phyloP scores from a whole-genome alignment of 306 rosid genomes.

The Oxytropis ochrocephala region DNA sequence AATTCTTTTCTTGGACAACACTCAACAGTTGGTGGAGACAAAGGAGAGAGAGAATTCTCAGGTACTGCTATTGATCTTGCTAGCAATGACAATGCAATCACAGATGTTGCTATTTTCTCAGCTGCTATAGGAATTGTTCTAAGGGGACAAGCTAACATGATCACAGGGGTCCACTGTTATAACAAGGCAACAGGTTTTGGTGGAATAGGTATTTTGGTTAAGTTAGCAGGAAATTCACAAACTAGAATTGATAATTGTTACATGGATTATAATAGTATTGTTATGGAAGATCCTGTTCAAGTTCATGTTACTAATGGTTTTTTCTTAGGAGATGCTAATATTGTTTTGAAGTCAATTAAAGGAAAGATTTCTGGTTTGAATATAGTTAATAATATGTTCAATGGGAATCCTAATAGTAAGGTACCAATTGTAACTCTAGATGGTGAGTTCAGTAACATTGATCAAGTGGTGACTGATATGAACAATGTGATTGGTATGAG shows the following conservation, averaged over 20 bases:
- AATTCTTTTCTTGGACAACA: constrained; percentile 49
- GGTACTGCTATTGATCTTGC: constrained; percentile 46
- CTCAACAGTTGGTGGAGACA: constrained; percentile 50
- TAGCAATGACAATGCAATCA: constrained; percentile 47
- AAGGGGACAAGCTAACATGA: constrained; percentile 58
- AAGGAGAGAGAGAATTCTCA: constrained; percentile 35
- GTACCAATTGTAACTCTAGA: constrained; percentile 40
- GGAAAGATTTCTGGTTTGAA: constrained; percentile 44
- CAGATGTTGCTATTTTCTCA: constrained; percentile 37
- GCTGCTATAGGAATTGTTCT: constrained; percentile 41
- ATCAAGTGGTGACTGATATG: constrained; percentile 46
- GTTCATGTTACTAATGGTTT: constrained; percentile 62
- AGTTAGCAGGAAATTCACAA: constrained; percentile 38
- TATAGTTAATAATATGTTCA: constrained; percentile 49
- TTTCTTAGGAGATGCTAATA: constrained; percentile 49
- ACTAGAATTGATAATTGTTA: constrained; percentile 56
- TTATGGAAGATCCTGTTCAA: constrained; percentile 61
- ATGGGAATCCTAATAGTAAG: constrained; percentile 20
- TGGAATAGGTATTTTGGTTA: constrained; percentile 52
- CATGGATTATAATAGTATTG: constrained; percentile 49
- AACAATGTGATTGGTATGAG: constrained; percentile 48
- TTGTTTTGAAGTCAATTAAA: constrained; percentile 44
- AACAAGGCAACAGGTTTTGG: constrained; percentile 58
- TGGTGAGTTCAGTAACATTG: constrained; percentile 37
- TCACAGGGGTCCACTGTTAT: constrained; percentile 56